phyloP scores from a whole-genome alignment of 2,329 filamentous ascomycete species.

The Botrytis hyacinthi region DNA sequence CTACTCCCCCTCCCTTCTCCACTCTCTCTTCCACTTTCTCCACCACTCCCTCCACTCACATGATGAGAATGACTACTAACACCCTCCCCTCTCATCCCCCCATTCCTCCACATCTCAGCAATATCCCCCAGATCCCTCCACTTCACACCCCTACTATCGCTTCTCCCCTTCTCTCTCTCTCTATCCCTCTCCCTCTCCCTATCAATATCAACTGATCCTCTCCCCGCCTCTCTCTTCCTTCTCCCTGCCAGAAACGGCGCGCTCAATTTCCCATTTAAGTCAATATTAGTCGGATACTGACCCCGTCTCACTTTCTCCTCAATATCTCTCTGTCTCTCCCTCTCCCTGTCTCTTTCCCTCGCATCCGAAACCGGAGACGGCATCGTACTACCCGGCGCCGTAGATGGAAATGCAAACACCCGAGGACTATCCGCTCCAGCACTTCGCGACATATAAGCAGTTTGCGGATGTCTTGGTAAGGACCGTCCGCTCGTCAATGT shows the following conservation, averaged over 20 bases:
- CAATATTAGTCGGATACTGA: constrained; percentile 33
- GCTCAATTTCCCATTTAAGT: constrained; percentile 35
- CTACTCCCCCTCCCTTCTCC: constrained; percentile 22
- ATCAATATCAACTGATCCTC: constrained; percentile 34
- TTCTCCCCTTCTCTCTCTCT: constrained; percentile 37
- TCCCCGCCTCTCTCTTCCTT: constrained; percentile 31
- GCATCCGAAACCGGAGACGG: constrained; percentile 16
- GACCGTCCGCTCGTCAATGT: background rate
- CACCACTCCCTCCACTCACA: constrained; percentile 19
- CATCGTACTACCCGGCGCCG: constrained; percentile 8
- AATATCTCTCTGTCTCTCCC: constrained; percentile 31
- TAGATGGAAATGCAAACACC: constrained; percentile 2
- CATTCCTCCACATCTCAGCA: constrained; percentile 23
- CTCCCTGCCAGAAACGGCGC: constrained; percentile 38
- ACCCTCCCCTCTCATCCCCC: constrained; percentile 22
- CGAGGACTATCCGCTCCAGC: background rate
- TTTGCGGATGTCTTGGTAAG: constrained; percentile 2
- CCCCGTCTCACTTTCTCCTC: constrained; percentile 30
- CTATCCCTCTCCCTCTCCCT: constrained; percentile 33
- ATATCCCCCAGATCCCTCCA: constrained; percentile 21
- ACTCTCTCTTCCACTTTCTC: constrained; percentile 20
- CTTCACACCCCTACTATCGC: constrained; percentile 14
- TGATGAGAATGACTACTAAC: constrained; percentile 14
- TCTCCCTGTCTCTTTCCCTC: constrained; percentile 32
- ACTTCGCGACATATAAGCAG: constrained; percentile 6